phyloP scores from a whole-genome alignment of 2,329 filamentous ascomycete species.

The Diaporthe sp. region DNA sequence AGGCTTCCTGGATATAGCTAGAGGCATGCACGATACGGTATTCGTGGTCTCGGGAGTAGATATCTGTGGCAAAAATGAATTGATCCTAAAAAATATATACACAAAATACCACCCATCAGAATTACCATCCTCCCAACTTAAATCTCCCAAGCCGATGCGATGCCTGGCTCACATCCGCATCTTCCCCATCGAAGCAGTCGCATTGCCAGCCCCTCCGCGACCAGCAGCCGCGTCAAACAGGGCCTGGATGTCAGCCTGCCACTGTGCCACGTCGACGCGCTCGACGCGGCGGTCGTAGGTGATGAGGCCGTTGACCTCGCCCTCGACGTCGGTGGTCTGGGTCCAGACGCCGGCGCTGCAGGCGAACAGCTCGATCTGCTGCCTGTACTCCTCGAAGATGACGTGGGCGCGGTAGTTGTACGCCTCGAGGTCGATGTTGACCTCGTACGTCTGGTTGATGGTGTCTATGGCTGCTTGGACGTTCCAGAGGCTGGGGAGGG shows the following conservation, averaged over 20 bases:
- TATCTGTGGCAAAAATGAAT: not conserved
- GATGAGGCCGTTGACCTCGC: constrained; percentile 77
- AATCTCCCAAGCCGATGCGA: not conserved
- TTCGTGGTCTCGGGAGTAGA: too few species aligned
- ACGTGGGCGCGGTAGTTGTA: constrained; percentile 75
- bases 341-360: constrained; percentile 79
- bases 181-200: not conserved
- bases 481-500: constrained; percentile 68
- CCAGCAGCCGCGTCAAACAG: constrained; percentile 66
- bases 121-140: not conserved
- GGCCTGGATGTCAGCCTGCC: constrained; percentile 68
- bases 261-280: constrained; percentile 66
- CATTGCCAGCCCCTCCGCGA: constrained; percentile 29
- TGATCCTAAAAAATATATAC: not conserved
- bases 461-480: constrained; percentile 65
- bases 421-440: constrained; percentile 64
- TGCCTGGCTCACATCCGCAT: not conserved
- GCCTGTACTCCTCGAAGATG: constrained; percentile 69
- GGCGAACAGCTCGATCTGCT: constrained; percentile 68
- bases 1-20: too few species aligned
- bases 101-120: not conserved
- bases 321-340: constrained; percentile 80
- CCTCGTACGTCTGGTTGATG: constrained; percentile 76
- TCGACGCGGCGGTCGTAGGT: constrained; percentile 74
- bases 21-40: too few species aligned